Conservation (phyloP, 208 protist genomes). For the Strigomonas culicis region DNA sequence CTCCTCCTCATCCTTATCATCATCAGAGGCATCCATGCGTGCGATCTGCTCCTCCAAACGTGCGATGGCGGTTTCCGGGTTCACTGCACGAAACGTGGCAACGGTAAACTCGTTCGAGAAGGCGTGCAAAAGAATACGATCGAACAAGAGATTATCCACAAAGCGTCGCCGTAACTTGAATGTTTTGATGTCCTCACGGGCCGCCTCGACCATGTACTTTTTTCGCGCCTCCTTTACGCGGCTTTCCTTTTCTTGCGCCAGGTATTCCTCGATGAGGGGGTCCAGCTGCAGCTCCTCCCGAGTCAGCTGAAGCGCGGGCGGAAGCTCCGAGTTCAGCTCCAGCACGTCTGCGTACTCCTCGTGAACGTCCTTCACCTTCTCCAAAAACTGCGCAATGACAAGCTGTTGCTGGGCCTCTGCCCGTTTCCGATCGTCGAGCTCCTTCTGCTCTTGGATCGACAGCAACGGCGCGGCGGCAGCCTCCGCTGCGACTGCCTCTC, state of each 20-base stretch:
- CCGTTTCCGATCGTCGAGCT: slow-evolving; percentile 81
- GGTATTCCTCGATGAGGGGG: slow-evolving; percentile 52
- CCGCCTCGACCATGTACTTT: slow-evolving; percentile 78
- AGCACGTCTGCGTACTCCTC: slow-evolving; percentile 63
- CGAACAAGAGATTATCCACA: slow-evolving; percentile 87
- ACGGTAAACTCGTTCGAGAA: slow-evolving; percentile 76
- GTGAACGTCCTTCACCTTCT: slow-evolving; percentile 58
- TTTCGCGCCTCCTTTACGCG: slow-evolving; percentile 66
- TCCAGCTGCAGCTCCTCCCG: slow-evolving; percentile 86
- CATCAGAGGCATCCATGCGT: slow-evolving; percentile 17
- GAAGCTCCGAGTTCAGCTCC: slow-evolving; percentile 60
- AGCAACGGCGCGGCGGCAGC: slow-evolving; percentile 22
- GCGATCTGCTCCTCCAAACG: slow-evolving; percentile 41
- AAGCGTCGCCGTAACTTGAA: slow-evolving; percentile 88
- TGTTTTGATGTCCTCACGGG: slow-evolving; percentile 77
- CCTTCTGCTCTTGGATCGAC: slow-evolving; percentile 93
- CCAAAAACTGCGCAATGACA: slow-evolving; percentile 72
- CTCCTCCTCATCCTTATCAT: slow-evolving; percentile 14
- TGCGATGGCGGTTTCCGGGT: slow-evolving; percentile 62
- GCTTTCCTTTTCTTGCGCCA: slow-evolving; percentile 64
- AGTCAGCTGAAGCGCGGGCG: slow-evolving; percentile 37
- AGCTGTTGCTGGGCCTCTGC: slow-evolving; percentile 54
- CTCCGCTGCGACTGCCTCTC: slow-evolving; percentile 17
- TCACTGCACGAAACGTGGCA: slow-evolving; percentile 84
- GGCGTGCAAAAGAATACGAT: slow-evolving; percentile 85